phyloP scores from a whole-genome alignment of 1,139 yeast species.

The Blastobotrys ciferrii region DNA sequence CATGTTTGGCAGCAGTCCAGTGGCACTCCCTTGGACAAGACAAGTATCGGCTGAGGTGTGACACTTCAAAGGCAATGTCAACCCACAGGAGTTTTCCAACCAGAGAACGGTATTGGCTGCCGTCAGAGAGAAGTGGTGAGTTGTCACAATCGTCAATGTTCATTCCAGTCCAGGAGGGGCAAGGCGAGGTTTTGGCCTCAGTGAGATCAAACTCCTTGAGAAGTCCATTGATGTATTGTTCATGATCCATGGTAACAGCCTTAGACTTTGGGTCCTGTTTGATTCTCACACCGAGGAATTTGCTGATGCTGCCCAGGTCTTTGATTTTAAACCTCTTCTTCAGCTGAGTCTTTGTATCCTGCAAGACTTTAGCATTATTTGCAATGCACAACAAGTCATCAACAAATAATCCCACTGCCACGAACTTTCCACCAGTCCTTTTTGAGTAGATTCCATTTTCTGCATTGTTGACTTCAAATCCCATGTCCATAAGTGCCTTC shows the following conservation, averaged over 20 bases:
- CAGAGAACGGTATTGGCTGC: not conserved
- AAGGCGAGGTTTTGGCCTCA: not conserved
- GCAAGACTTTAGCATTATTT: not conserved
- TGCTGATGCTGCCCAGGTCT: conserved; percentile 13
- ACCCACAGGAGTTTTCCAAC: not conserved
- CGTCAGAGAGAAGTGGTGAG: too few species aligned
- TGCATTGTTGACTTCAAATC: conserved; percentile 9
- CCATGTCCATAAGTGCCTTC: conserved; percentile 6
- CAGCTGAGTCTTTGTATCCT: not conserved
- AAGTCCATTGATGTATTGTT: conserved; percentile 10
- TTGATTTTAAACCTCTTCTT: not conserved
- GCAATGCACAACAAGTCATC: conserved; percentile 6
- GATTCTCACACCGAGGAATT: conserved; percentile 19
- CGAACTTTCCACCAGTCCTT: not conserved
- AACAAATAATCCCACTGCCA: conserved; percentile 1
- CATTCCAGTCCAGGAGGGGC: not conserved
- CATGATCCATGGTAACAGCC: conserved; percentile 9
- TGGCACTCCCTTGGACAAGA: not conserved
- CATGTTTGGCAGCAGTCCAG: not conserved
- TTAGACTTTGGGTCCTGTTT: not conserved
- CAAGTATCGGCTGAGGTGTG: not conserved
- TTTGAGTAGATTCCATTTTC: conserved; percentile 2
- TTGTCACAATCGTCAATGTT: too few species aligned
- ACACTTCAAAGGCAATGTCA: not conserved
- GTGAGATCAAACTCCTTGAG: conserved; percentile 13